Evolutionary conservation across 1,284 basidiomycete genomes (phyloP).

Genomic region (Malassezia vespertilionis): DNA sequence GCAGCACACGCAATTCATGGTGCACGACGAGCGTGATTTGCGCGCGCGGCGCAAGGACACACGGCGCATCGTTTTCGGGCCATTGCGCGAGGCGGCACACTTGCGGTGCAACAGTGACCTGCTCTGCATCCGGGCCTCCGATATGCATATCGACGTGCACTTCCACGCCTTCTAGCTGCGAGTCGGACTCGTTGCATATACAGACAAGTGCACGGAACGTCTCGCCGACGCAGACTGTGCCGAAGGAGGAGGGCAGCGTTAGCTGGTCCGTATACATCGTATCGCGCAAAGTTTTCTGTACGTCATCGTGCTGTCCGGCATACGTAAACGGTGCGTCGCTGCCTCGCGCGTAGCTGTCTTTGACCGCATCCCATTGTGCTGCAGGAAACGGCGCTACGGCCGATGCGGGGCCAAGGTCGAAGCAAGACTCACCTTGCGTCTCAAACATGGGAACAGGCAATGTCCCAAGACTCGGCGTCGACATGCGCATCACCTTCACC

Average conservation of each 20-base stretch:
- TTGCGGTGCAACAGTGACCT: too few species aligned
- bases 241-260: conserved; percentile 9
- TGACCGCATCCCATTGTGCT: neutral
- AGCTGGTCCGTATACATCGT: conserved; percentile 7
- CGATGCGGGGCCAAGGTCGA: neutral
- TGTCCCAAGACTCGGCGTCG: conserved; percentile 6
- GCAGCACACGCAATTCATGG: conserved; percentile 1
- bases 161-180: neutral
- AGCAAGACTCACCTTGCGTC: neutral
- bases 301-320: neutral
- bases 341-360: conserved; percentile 1
- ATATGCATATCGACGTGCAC: conserved; percentile 5
- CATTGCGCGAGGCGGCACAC: neutral
- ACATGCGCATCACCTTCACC: conserved; percentile 16
- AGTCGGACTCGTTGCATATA: conserved; percentile 4
- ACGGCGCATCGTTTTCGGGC: neutral
- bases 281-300: neutral
- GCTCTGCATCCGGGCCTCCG: neutral
- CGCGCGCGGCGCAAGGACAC: conserved; percentile 1
- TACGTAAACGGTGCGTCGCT: neutral
- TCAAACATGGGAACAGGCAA: conserved; percentile 8
- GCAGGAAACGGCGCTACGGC: neutral
- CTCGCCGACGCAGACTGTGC: conserved; percentile 11
- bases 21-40: conserved; percentile 2
- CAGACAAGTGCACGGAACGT: conserved; percentile 11